Conservation (phyloP, 2,329 filamentous ascomycete genomes). For the Fusarium sp. region DNA sequence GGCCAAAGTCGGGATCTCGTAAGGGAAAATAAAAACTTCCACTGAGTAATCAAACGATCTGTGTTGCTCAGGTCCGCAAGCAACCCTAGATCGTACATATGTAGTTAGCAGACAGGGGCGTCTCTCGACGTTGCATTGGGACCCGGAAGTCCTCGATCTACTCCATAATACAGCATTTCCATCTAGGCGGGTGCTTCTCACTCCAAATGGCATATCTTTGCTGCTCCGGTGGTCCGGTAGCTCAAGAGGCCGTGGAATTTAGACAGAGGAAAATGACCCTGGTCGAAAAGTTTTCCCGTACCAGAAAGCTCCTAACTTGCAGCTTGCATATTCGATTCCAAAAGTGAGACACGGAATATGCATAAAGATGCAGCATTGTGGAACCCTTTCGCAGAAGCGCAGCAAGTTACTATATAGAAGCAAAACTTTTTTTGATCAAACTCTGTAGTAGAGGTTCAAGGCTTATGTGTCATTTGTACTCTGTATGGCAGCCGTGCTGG, state of each 20-base stretch:
- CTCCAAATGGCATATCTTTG: background rate
- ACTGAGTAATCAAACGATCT: background rate
- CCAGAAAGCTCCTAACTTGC: conserved; percentile 18
- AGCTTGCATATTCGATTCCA: conserved; percentile 20
- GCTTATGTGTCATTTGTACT: background rate
- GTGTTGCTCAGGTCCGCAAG: background rate
- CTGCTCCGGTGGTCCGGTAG: conserved; percentile 19
- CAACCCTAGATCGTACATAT: background rate
- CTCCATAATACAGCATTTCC: background rate
- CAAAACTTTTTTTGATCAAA: background rate
- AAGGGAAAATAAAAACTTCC: background rate
- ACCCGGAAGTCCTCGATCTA: background rate
- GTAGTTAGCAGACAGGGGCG: background rate
- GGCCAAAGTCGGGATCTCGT: background rate
- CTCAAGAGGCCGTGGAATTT: background rate
- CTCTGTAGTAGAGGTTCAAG: background rate
- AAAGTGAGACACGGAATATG: conserved; percentile 13
- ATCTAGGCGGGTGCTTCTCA: background rate
- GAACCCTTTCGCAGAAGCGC: conserved; percentile 16
- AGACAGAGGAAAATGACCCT: background rate
- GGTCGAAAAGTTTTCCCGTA: conserved; percentile 30
- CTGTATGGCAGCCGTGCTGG: background rate
- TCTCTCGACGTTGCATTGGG: conserved; percentile 5
- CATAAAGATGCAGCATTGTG: conserved; percentile 18
- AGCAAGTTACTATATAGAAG: background rate